Evolutionary conservation across 2,329 filamentous ascomycete genomes (phyloP), one percentile per base, ranked within the genome.

Genomic region (Aureobasidium uvarum): DNA sequence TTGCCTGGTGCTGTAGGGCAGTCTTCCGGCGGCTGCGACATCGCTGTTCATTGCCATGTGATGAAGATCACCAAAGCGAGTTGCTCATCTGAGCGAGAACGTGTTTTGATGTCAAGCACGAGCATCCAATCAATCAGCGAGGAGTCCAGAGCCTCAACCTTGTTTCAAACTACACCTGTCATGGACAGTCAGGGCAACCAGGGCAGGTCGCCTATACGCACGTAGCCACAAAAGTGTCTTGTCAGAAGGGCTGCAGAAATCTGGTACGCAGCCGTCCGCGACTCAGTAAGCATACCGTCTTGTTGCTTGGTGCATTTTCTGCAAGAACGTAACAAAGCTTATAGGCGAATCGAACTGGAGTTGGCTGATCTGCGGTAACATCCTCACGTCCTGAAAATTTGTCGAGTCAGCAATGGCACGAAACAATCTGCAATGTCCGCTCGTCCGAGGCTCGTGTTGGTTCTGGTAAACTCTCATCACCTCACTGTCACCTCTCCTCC

Each of bases 211-310:
- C 41, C 6, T 46, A 5, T 46, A 59, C 55, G 55, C 55, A 59
- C 41, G 41, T 46, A 36, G 41, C 28, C n/a, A 5, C 11, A 28
- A 41, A 55, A 2, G 20, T 41, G 36, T 20, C 38, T 14, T 16
- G 16, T 16, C 10, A 23, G 41, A n/a, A 43, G 5, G 20, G 5
- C 52, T 28, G 20, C 14, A n/a, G n/a, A 31, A 56, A 10, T 46
- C 41, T 31, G 55, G 55, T 59, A 59, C 38, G 45, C 55, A 59
- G 55, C 28, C 46, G 55, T 59, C 55, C 55, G 36, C 28, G 41
- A 45, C 36, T 59, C 55, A 23, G 5, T 18, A 45, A 20, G 11
- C 36, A 45, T 33, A 14, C 28, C 5, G 20, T 7, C 4, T 25
- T 23, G 2, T 25, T 55, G 20, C n/a, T 20, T 45, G 25, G 25